Percentiles rank a stretch among this genome's conserved stretches.
Evolutionary conservation across 257 asterid genomes (phyloP).

Genomic region (Solanum tarijense): DNA sequence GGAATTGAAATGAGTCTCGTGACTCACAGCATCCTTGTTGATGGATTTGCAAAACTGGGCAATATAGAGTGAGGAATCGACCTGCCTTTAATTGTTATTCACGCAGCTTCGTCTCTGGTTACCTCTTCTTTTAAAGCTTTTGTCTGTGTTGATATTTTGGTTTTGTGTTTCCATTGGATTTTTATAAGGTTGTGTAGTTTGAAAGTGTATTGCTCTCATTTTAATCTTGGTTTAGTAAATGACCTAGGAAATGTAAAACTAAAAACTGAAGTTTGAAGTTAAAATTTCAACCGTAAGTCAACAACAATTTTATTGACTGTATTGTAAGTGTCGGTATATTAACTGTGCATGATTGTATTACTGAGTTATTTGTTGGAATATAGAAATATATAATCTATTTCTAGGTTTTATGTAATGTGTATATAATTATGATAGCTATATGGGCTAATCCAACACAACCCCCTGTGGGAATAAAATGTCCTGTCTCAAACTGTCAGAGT

Average conservation of each 20-base stretch:
- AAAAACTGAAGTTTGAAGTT: not conserved
- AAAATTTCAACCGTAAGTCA: not conserved
- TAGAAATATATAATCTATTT: not conserved
- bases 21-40: conserved; percentile 80
- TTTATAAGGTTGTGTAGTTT: not conserved
- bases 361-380: not conserved
- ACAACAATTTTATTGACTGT: not conserved
- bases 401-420: not conserved
- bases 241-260: not conserved
- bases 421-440: not conserved
- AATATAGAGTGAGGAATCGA: conserved; percentile 57
- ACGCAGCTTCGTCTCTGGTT: not conserved
- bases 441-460: not conserved
- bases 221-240: not conserved
- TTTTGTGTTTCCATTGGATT: not conserved
- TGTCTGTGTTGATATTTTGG: not conserved
- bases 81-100: not conserved
- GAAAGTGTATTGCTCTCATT: not conserved
- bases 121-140: not conserved
- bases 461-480: not conserved
- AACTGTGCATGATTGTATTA: not conserved
- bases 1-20: conserved; percentile 88
- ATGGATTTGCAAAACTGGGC: conserved; percentile 73
- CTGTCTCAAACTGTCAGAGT: not conserved
- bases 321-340: not conserved